A percentile compares a stretch with the other conserved stretches of the same genome.
Evolutionary conservation across 305 asterid species (phyloP).

Genomic region (Petunia hybrid): DNA sequence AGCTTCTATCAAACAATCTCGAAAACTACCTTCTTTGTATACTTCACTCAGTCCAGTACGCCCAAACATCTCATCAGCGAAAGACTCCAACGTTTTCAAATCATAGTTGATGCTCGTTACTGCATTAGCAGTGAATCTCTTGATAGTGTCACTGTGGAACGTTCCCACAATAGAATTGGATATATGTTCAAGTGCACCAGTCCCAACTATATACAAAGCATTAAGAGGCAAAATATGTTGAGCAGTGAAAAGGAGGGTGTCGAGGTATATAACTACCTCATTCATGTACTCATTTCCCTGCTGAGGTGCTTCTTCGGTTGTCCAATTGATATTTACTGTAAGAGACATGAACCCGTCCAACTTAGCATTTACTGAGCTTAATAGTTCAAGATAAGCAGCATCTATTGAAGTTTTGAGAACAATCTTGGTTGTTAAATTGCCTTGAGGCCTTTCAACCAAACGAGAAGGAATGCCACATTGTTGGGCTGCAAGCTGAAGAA

Average conservation of each 20-base stretch:
- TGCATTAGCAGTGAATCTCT: constrained; percentile 75
- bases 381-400: constrained; percentile 77
- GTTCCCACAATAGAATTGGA: constrained; percentile 72
- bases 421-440: constrained; percentile 74
- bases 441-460: constrained; percentile 76
- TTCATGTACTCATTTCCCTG: constrained; percentile 70
- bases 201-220: constrained; percentile 79
- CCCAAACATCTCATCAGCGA: constrained; percentile 79
- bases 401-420: constrained; percentile 84
- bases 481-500: constrained; percentile 90
- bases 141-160: constrained; percentile 69
- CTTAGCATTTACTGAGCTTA: constrained; percentile 67
- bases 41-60: constrained; percentile 75
- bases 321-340: constrained; percentile 80
- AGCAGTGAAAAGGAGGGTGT: constrained; percentile 83
- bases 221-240: constrained; percentile 82
- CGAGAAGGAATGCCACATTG: constrained; percentile 86
- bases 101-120: constrained; percentile 64
- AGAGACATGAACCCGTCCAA: constrained; percentile 74
- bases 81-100: constrained; percentile 70
- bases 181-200: constrained; percentile 81
- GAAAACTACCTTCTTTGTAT: constrained; percentile 79
- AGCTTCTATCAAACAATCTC: constrained; percentile 71
- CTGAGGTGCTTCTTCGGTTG: constrained; percentile 63
- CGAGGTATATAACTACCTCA: constrained; percentile 79